Base-by-base conservation (phyloP, 805 yeast genomes). In the Metschnikowia amazonensis region DNA sequence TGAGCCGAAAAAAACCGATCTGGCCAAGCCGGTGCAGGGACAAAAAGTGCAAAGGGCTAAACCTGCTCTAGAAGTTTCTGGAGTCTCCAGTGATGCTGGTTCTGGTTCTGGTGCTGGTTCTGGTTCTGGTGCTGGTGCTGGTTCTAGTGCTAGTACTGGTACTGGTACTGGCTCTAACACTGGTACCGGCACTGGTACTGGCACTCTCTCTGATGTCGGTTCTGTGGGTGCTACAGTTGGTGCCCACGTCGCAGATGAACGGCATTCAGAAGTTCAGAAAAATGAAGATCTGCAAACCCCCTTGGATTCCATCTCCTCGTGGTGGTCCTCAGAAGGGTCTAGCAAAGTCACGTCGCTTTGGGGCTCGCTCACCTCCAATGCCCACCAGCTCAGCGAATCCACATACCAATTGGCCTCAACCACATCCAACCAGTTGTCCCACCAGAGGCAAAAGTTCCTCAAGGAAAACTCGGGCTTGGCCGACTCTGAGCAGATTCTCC, bases 251-350 rank as follows among this genome's bases (percentile, higher is more conserved):
- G 23, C 23, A 21, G 23, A 6, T 6, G 23, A 21, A 6, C 23
- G 23, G 23, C 23, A 21, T 4, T 4, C 23, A 21, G 6, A 21
- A 21, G n/a, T n/a, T n/a, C n/a, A n/a, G n/a, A n/a, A n/a, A n/a
- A n/a, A n/a, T n/a, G n/a, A n/a, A n/a, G 27, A 8, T 5, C 27
- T 20, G 16, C 10, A 18, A 4, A 36, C 17, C 24, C 89, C 90
- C 13, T 74, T 84, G 30, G 72, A 82, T 0, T 75, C 87, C 1
- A 65, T 85, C 41, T 73, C 89, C 3, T 79, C 74, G 31, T 86
- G 95, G 94, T 84, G 89, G 89, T 76, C 79, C 2, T 72, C 72
- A 1, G 81, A 81, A 36, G 90, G 90, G 0, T 80, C 89, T 2
- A 70, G 76, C 2, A 79, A 80, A 23, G 88, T 84, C 2, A 73